Base-by-base conservation (phyloP, 352 stramenopile species). In the Achlya hypogyna region DNA sequence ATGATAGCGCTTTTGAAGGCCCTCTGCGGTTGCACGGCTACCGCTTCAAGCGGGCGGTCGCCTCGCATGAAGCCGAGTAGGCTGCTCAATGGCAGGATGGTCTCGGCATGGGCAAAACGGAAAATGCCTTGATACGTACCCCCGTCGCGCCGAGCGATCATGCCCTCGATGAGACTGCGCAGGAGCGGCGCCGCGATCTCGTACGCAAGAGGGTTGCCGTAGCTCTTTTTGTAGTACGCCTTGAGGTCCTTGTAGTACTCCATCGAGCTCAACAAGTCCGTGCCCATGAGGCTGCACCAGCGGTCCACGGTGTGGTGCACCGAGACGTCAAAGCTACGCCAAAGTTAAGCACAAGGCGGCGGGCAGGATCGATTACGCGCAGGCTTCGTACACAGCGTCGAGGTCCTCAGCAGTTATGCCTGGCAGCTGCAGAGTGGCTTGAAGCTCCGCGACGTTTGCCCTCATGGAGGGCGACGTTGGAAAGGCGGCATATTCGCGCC, bases 211-310 rank as follows among this genome's bases (percentile, higher is more conserved):
- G 79, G 70, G 64, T 90, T 74, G 5, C 84, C 84, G 51, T 91
- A 81, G 63, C 84, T 86, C 65, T 93, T 93, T 40, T 79, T 78
- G 79, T 93, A 93, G 34, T 91, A 93, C 49, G 91, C 78, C 62
- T 93, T 93, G 47, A 93, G 78, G 62, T 93, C 85, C 64, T 93
- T 81, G 68, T 85, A 90, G 34, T 91, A 93, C 66, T 93, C 85
- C 78, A 93, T 87, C 0, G 80, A 80, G n/a, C 78, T 62, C 23
- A 93, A 72, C 80, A 82, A 77, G 23, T 87, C 75, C 6, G 75
- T 71, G 40, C 87, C 69, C 53, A 91, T 84, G 22, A 93, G 71
- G 25, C 73, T 66, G 35, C 85, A 93, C 85, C 85, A 93, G 23
- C 88, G 67, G 29, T 82, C 62, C 32, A 74, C 72, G 1, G 72